A percentile compares a stretch with the other conserved stretches of the same genome.
phyloP scores from a whole-genome alignment of 441 rosid species.

The Gossypium schwendimanii region DNA sequence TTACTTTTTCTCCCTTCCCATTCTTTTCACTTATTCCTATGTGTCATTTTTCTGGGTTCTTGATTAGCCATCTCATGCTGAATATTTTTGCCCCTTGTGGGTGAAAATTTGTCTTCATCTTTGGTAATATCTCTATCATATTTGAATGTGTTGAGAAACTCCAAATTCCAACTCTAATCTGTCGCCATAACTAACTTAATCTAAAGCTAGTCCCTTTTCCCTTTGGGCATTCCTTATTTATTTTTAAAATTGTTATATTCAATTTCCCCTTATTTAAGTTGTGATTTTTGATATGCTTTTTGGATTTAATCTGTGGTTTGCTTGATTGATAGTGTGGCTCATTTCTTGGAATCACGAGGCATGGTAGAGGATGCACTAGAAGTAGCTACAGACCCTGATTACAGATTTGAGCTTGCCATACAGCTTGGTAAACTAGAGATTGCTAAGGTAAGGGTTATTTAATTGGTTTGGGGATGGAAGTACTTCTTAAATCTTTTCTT shows the following conservation, averaged over 20 bases:
- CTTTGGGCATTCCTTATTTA: slow-evolving; percentile 6
- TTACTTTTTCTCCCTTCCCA: not conserved
- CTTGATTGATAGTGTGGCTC: slow-evolving; percentile 72
- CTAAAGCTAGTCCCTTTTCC: not conserved
- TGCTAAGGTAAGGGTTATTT: slow-evolving; percentile 58
- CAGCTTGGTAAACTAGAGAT: slow-evolving; percentile 86
- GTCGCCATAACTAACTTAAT: not conserved
- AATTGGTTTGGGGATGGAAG: not conserved
- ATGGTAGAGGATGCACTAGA: slow-evolving; percentile 93
- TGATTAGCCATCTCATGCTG: not conserved
- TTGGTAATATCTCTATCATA: not conserved
- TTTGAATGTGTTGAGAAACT: not conserved
- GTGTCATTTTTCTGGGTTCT: slow-evolving; percentile 1
- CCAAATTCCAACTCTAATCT: not conserved
- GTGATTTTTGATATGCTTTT: slow-evolving; percentile 13
- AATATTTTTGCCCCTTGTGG: not conserved
- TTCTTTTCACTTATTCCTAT: not conserved
- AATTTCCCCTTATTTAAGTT: slow-evolving; percentile 3
- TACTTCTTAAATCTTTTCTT: slow-evolving; percentile 7
- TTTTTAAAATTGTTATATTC: not conserved
- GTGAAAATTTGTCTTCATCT: not conserved
- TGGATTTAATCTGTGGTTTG: slow-evolving; percentile 15
- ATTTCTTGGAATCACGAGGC: slow-evolving; percentile 93
- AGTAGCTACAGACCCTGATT: slow-evolving; percentile 96
- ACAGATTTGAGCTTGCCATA: slow-evolving; percentile 90